A percentile compares a stretch with the other conserved stretches of the same genome.
Conservation (phyloP, 164 flowering plant genomes). For the Platanus orientalis region DNA sequence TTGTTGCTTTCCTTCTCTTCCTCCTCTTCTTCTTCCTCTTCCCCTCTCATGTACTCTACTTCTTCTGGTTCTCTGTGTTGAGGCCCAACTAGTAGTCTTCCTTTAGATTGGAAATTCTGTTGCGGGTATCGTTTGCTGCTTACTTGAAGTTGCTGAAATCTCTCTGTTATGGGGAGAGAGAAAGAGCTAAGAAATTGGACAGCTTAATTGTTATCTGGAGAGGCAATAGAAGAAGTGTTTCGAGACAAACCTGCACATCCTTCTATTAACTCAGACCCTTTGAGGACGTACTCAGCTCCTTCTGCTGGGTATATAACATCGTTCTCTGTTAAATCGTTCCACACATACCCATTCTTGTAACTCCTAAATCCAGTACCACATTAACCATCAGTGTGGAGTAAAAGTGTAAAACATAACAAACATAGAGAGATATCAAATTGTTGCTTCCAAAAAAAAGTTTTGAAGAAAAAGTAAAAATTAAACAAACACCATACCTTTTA, state of each 20-base stretch:
- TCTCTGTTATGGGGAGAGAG: too few relatives aligned
- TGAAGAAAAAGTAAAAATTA: not conserved
- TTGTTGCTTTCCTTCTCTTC: slow-evolving; percentile 38
- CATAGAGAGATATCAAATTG: too few relatives aligned
- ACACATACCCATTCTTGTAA: slow-evolving; percentile 2
- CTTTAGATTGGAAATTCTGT: not conserved
- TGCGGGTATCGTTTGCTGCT: too few relatives aligned
- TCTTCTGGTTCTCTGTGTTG: slow-evolving; percentile 5
- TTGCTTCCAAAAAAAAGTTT: too few relatives aligned
- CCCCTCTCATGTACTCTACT: not conserved
- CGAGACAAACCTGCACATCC: slow-evolving; percentile 38
- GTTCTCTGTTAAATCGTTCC: slow-evolving; percentile 1
- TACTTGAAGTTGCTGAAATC: too few relatives aligned
- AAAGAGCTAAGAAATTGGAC: too few relatives aligned
- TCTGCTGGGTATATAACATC: not conserved
- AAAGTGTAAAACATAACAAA: too few relatives aligned
- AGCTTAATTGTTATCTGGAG: too few relatives aligned
- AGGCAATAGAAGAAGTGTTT: not conserved
- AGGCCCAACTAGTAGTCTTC: slow-evolving; percentile 3
- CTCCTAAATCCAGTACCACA: slow-evolving; percentile 23
- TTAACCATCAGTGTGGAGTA: too few relatives aligned
- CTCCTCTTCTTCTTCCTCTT: slow-evolving; percentile 26
- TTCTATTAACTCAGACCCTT: slow-evolving; percentile 74
- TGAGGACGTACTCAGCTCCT: slow-evolving; percentile 65
- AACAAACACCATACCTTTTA: slow-evolving; percentile 21